Conservation (phyloP, 2,329 filamentous ascomycete genomes). For the Clonostachys chloroleuca region DNA sequence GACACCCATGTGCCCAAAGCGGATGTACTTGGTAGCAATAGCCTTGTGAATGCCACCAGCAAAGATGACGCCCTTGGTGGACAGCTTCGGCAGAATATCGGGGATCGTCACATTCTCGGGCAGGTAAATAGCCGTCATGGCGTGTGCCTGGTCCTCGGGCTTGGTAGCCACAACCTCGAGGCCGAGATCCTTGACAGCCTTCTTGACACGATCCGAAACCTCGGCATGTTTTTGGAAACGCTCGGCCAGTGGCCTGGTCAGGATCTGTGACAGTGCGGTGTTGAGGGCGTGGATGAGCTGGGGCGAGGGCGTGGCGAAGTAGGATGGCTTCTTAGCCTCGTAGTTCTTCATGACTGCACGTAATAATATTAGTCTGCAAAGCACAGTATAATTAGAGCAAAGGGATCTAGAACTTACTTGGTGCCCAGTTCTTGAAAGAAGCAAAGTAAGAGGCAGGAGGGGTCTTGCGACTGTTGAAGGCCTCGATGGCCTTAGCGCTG, state of each 20-base stretch:
- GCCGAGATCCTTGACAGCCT: slow-evolving; percentile 73
- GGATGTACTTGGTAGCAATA: slow-evolving; percentile 87
- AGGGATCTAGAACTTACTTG: slow-evolving; percentile 54
- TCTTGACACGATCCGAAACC: slow-evolving; percentile 82
- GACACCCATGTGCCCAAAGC: slow-evolving; percentile 97
- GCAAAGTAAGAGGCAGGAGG: slow-evolving; percentile 88
- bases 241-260: slow-evolving; percentile 73
- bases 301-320: slow-evolving; percentile 94
- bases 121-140: slow-evolving; percentile 96
- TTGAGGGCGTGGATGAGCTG: slow-evolving; percentile 92
- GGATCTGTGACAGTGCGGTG: slow-evolving; percentile 81
- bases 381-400: not conserved
- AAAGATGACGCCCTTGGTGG: slow-evolving; percentile 87
- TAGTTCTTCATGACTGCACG: slow-evolving; percentile 91
- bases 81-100: slow-evolving; percentile 78
- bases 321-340: slow-evolving; percentile 94
- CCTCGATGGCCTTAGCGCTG: slow-evolving; percentile 80
- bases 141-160: slow-evolving; percentile 88
- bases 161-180: slow-evolving; percentile 82
- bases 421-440: slow-evolving; percentile 95
- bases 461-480: slow-evolving; percentile 74
- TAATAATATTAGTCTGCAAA: not conserved
- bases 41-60: slow-evolving; percentile 95
- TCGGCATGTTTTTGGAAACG: slow-evolving; percentile 79
- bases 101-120: slow-evolving; percentile 78